Conservation (phyloP, 176 grass and related monocot genomes). For the Oryza longistaminata region DNA sequence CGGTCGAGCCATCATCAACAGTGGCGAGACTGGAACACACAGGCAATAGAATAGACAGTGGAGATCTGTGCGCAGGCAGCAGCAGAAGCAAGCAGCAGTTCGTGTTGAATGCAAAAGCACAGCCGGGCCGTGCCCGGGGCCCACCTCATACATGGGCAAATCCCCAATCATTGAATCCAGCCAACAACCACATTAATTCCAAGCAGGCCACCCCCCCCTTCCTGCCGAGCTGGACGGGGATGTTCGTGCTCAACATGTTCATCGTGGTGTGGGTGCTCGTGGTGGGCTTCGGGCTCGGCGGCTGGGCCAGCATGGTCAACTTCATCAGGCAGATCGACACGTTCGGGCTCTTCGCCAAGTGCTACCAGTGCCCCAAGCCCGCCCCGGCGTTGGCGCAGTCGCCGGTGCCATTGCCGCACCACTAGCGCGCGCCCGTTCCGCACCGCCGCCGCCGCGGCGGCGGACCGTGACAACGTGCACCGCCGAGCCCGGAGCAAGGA, state of each 20-base stretch:
- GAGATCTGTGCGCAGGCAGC: constrained; percentile 27
- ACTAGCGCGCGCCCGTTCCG: not conserved
- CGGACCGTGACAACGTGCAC: not conserved
- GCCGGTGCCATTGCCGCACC: constrained; percentile 43
- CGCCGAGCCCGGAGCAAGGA: constrained; percentile 13
- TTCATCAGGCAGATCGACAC: constrained; percentile 82
- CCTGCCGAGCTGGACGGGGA: constrained; percentile 78
- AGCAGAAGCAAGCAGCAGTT: not conserved
- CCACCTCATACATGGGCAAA: constrained; percentile 21
- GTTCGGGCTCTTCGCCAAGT: constrained; percentile 87
- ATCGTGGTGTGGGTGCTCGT: constrained; percentile 84
- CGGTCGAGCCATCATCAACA: constrained; percentile 20
- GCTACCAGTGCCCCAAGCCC: constrained; percentile 83
- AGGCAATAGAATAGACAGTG: constrained; percentile 40
- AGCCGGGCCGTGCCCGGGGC: not conserved
- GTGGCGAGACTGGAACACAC: constrained; percentile 8
- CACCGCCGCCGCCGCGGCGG: too few relatives aligned
- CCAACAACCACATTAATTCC: constrained; percentile 56
- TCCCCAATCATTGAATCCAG: constrained; percentile 53
- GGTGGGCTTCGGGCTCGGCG: constrained; percentile 82
- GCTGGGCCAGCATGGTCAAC: constrained; percentile 85
- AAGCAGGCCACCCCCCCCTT: constrained; percentile 27
- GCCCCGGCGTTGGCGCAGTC: not conserved
- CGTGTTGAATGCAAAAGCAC: constrained; percentile 23
- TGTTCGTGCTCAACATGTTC: constrained; percentile 76